Evolutionary conservation across 2,329 filamentous ascomycete species (phyloP).

Genomic region (Moelleriella libera): DNA sequence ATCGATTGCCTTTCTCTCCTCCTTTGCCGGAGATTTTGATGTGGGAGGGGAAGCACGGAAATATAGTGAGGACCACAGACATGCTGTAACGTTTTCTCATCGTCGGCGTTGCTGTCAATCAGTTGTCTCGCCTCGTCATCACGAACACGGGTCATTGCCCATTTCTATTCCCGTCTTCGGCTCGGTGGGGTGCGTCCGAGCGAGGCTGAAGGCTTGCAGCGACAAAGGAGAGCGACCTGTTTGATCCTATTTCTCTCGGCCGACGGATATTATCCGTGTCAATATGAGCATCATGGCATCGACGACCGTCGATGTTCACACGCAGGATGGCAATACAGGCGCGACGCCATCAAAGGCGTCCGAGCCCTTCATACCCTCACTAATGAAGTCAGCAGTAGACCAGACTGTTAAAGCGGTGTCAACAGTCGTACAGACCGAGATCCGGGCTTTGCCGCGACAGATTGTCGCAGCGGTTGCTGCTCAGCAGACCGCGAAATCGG

Average conservation of each 20-base stretch:
- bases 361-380: conserved; percentile 2
- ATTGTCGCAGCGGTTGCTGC: conserved; percentile 3
- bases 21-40: not conserved
- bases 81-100: not conserved
- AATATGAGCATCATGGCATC: not conserved
- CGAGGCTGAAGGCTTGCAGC: too few species aligned
- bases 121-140: too few species aligned
- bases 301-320: not conserved
- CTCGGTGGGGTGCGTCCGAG: too few species aligned
- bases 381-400: conserved; percentile 5
- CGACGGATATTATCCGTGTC: too few species aligned
- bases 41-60: not conserved
- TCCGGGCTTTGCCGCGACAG: conserved; percentile 4
- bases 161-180: too few species aligned
- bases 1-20: too few species aligned
- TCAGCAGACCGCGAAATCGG: not conserved
- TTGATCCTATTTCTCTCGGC: too few species aligned
- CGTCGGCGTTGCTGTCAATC: too few species aligned
- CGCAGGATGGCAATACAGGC: conserved; percentile 1
- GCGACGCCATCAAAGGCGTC: not conserved
- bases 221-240: too few species aligned
- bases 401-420: conserved; percentile 4
- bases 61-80: not conserved
- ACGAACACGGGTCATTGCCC: too few species aligned
- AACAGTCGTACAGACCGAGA: conserved; percentile 4